These are phyloP conservation scores for Scorias spongiosa DNA, from an alignment of 2,329 filamentous ascomycete genomes.

Conservation along the genomic window DNA sequence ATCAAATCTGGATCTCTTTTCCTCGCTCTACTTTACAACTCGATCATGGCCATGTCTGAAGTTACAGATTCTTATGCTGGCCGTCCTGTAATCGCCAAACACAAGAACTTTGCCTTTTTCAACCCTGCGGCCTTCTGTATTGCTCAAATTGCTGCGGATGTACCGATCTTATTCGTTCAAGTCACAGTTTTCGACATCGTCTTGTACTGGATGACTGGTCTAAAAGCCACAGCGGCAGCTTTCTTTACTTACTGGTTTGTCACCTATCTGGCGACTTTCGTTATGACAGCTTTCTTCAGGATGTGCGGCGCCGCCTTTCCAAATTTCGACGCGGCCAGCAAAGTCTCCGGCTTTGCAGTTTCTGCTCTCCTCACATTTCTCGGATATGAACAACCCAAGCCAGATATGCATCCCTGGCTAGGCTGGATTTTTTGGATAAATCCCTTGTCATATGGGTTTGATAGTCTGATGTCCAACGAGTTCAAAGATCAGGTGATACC, in stretches of 20 bases:
- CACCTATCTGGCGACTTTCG: conserved; percentile 26
- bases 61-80: conserved; percentile 40
- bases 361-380: conserved; percentile 16
- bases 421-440: conserved; percentile 48
- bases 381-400: conserved; percentile 20
- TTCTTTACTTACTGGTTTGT: conserved; percentile 51
- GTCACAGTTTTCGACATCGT: conserved; percentile 43
- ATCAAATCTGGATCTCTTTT: conserved; percentile 49
- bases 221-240: conserved; percentile 33
- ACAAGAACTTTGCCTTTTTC: conserved; percentile 26
- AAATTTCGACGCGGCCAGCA: conserved; percentile 18
- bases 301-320: conserved; percentile 22
- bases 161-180: conserved; percentile 43
- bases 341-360: conserved; percentile 17
- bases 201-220: conserved; percentile 49
- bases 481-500: conserved; percentile 43
- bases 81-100: conserved; percentile 31
- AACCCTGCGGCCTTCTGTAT: conserved; percentile 33
- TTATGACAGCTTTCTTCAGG: conserved; percentile 31
- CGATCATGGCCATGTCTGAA: conserved; percentile 49
- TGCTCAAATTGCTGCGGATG: conserved; percentile 35
- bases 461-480: conserved; percentile 31
- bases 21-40: conserved; percentile 48
- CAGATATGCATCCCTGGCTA: conserved; percentile 34
- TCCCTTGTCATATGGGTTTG: conserved; percentile 18